Evolutionary conservation across 1,284 basidiomycete genomes (phyloP), one percentile per base, ranked within the genome.

Genomic region (Volvariella surrecta): DNA sequence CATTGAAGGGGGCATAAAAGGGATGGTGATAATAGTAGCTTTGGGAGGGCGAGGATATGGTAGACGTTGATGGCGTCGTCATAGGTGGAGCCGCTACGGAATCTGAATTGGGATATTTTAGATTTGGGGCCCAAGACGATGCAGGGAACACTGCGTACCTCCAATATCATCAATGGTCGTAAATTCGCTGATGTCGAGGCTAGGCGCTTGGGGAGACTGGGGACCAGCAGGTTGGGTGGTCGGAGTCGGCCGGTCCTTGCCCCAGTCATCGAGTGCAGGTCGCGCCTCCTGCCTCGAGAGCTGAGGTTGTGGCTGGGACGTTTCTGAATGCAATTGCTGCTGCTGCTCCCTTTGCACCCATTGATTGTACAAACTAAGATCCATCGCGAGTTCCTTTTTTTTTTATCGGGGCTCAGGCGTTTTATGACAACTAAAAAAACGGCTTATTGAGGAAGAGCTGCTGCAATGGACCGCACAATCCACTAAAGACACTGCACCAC

Each of bases 341-440:
- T 67, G 60, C 48, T 66, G 67, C 49, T 60, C 58, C 49, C 66
- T 58, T 55, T 67, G 69, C 53, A 74, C 63, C 79, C 78, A 82
- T 56, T 63, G 58, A 56, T 57, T 69, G 63, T 69, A 75, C 64
- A 74, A 58, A 59, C 54, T 61, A 52, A 58, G 55, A 56, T 68
- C 67, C 65, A 67, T 64, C 48, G 49, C 45, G 50, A 48, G 49
- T 52, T n/a, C n/a, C n/a, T n/a, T n/a, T 48, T 59, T 45, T 54
- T 49, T 55, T 66, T 63, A 59, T 59, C 62, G 62, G 58, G 63
- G 62, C 61, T 64, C 64, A 66, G 48, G 45, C 58, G 63, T 58
- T 64, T 68, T 59, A 67, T 62, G 65, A 66, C 67, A 67, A 69
- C 69, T 69, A 69, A 63, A 66, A 70, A 66, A 62, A 62, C 58